Percentiles rank a stretch among this genome's conserved stretches.
Conservation (phyloP, 1,284 basidiomycete genomes). For the Ganoderma leucocontextum region DNA sequence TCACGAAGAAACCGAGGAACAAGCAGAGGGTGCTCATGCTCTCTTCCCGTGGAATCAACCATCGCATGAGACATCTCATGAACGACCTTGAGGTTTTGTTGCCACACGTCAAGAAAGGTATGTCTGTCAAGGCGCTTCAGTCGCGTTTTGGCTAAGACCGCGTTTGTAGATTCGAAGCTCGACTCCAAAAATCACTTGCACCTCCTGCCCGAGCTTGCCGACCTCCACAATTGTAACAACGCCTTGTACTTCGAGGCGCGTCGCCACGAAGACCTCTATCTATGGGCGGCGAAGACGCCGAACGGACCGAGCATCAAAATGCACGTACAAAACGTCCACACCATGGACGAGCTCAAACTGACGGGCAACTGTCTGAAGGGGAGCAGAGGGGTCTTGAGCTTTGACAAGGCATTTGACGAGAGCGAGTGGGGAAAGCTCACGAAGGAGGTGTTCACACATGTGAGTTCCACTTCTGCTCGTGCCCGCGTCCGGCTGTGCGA, state of each 20-base stretch:
- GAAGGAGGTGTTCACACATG: conserved; percentile 97
- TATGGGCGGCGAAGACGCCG: conserved; percentile 97
- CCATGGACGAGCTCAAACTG: conserved; percentile 99
- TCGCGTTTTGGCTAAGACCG: neutral
- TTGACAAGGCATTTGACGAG: conserved; percentile 92
- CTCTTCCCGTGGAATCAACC: conserved; percentile 94
- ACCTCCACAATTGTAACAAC: conserved; percentile 98
- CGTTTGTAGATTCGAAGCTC: conserved; percentile 85
- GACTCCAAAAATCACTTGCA: conserved; percentile 97
- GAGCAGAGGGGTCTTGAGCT: conserved; percentile 90
- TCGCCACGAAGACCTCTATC: conserved; percentile 93
- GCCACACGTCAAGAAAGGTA: conserved; percentile 97
- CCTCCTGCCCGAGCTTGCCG: conserved; percentile 95
- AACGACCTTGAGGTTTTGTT: conserved; percentile 91
- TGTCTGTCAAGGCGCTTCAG: conserved; percentile 34
- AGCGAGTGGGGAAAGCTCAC: conserved; percentile 89
- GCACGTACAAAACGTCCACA: conserved; percentile 98
- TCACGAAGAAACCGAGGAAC: conserved; percentile 72
- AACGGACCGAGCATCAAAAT: conserved; percentile 98
- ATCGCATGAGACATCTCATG: conserved; percentile 98
- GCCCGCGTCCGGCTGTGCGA: conserved; percentile 13
- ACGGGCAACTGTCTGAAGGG: conserved; percentile 99
- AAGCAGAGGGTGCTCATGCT: conserved; percentile 92
- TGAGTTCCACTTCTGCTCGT: conserved; percentile 41
- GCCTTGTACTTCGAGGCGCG: conserved; percentile 97